Evolutionary conservation across 495 filamentous ascomycete genomes (phyloP).

Genomic region (Usnea hakonensis): DNA sequence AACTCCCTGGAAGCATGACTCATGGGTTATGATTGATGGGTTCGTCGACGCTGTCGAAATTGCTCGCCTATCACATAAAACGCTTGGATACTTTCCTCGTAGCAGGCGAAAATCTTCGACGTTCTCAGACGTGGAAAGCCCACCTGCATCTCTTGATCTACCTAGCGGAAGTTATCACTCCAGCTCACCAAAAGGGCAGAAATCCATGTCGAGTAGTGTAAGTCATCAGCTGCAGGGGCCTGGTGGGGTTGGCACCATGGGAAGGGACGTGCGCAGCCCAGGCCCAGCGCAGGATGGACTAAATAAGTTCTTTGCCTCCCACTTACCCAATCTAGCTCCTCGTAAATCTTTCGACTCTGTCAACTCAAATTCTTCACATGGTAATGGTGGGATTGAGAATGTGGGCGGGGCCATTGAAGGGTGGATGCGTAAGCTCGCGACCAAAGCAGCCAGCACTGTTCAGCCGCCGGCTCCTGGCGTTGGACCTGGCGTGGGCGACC

Average conservation of each 20-base stretch:
- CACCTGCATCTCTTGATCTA: slow-evolving; percentile 55
- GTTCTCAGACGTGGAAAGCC: slow-evolving; percentile 50
- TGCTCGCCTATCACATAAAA: slow-evolving; percentile 69
- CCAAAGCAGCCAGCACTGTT: slow-evolving; percentile 43
- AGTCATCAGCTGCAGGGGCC: slow-evolving; percentile 55
- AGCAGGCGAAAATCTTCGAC: slow-evolving; percentile 72
- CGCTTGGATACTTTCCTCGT: slow-evolving; percentile 86
- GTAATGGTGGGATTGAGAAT: slow-evolving; percentile 54
- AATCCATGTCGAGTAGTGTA: slow-evolving; percentile 25
- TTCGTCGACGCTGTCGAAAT: slow-evolving; percentile 69
- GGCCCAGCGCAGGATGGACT: slow-evolving; percentile 75
- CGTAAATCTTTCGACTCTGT: slow-evolving; percentile 39
- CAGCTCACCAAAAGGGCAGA: slow-evolving; percentile 32
- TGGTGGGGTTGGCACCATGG: slow-evolving; percentile 77
- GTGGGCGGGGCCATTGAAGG: slow-evolving; percentile 78
- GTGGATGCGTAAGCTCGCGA: slow-evolving; percentile 77
- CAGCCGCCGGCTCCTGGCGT: slow-evolving; percentile 25
- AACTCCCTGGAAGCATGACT: slow-evolving; percentile 71
- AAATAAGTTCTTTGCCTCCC: slow-evolving; percentile 69
- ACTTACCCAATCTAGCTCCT: slow-evolving; percentile 63
- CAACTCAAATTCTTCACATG: slow-evolving; percentile 42
- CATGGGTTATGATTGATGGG: slow-evolving; percentile 74
- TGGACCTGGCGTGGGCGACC: slow-evolving; percentile 49
- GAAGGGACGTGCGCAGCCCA: slow-evolving; percentile 56
- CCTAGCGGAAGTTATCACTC: slow-evolving; percentile 33